phyloP scores from a whole-genome alignment of 768 basidiomycete species.

The Chalciporus sphaerocephalus region DNA sequence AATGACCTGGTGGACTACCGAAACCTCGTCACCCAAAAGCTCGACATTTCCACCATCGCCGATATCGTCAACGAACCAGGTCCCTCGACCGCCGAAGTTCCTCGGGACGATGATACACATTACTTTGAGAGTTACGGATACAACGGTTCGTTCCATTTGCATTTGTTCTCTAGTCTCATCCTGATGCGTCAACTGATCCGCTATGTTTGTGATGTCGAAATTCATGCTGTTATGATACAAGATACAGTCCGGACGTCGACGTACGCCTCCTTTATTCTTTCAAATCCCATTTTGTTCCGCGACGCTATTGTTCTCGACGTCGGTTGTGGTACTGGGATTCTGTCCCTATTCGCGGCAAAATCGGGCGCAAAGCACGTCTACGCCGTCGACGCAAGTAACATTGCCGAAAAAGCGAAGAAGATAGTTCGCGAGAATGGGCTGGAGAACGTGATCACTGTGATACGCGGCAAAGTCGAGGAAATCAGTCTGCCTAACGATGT shows the following conservation, averaged over 20 bases:
- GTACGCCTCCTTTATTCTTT: slow-evolving; percentile 87
- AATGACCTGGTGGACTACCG: slow-evolving; percentile 63
- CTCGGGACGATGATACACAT: slow-evolving; percentile 84
- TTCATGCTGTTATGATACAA: slow-evolving; percentile 95
- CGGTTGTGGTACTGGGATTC: slow-evolving; percentile 92
- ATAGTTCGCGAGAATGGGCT: slow-evolving; percentile 76
- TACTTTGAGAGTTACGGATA: slow-evolving; percentile 89
- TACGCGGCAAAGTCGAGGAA: slow-evolving; percentile 88
- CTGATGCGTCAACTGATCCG: background rate
- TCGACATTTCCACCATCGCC: slow-evolving; percentile 44
- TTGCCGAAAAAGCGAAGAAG: slow-evolving; percentile 70
- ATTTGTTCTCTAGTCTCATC: no score
- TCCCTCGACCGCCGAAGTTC: slow-evolving; percentile 18
- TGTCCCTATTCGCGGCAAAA: slow-evolving; percentile 84
- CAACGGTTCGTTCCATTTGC: slow-evolving; percentile 57
- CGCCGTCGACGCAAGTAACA: slow-evolving; percentile 86
- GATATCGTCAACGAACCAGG: slow-evolving; percentile 40
- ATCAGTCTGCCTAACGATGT: slow-evolving; percentile 69
- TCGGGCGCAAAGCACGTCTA: slow-evolving; percentile 89
- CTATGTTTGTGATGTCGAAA: slow-evolving; percentile 47
- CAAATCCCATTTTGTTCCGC: slow-evolving; percentile 74
- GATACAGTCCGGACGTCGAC: slow-evolving; percentile 92
- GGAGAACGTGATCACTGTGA: slow-evolving; percentile 74
- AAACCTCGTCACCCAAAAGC: slow-evolving; percentile 47
- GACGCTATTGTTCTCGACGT: slow-evolving; percentile 90